Evolutionary conservation across 108 stramenopile species (phyloP), one percentile per base, ranked within the genome.

Genomic region (Poteriospumella lacustris): DNA sequence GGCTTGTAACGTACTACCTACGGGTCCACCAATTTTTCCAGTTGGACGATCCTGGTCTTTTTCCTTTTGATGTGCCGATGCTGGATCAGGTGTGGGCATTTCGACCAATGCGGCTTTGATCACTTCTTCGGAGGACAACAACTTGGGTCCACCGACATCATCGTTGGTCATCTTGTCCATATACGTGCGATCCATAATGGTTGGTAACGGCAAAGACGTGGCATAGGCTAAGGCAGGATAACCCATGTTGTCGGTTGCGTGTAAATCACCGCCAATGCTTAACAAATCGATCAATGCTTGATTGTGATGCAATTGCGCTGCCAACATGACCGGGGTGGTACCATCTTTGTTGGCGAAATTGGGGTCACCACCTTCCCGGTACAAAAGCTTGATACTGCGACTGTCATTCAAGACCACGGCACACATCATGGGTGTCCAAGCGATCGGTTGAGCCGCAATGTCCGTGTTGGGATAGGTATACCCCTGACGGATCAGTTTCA

Each of bases 391-490:
- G 31, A 73, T 5, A 19, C 3, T 3, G 15, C 70, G 36, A 3
- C 33, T 5, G 41, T 73, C 70, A 56, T 73, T 73, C 15, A 56
- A 26, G 12, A 34, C 70, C 12, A 26, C 28, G 36, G 70, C 70
- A 24, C 70, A 73, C 12, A 73, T 5, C 41, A 73, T 33, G 9
- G 70, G 70, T 12, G 70, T 73, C 70, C 70, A 73, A 3, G 70
- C n/a, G 33, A 73, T 24, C 5, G 70, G 70, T 42, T 73, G 12
- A 5, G 43, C 40, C 28, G 70, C 9, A 9, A 34, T 5, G 9
- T 73, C 70, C 5, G 70, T 33, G 31, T 56, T 73, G 15, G 70
- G 70, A 24, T 73, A 73, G 28, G 47, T 24, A 56, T 56, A 56
- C 9, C 70, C 70, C 31, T 73, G 36, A 3, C 33, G 5, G 28